These are phyloP conservation scores for Aspergillus sclerotioniger DNA, from an alignment of 495 filamentous ascomycete genomes.

Conservation along the genomic window DNA sequence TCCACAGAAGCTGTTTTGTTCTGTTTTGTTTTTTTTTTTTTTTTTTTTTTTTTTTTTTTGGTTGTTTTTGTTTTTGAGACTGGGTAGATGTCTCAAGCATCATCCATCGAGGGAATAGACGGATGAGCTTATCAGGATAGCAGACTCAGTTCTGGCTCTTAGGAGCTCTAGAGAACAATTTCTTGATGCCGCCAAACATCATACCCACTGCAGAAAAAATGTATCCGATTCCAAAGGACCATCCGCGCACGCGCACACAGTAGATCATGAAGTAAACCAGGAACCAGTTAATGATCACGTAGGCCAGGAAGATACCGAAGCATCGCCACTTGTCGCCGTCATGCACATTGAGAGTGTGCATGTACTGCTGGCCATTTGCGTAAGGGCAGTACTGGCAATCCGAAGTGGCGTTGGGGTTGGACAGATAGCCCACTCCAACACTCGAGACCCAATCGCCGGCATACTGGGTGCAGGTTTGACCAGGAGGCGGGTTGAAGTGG, in stretches of 20 bases:
- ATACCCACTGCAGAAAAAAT: slow-evolving; percentile 52
- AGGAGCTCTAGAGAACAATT: slow-evolving; percentile 32
- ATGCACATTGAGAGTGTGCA: slow-evolving; percentile 65
- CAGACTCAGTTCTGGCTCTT: slow-evolving; percentile 6
- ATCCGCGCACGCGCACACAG: slow-evolving; percentile 68
- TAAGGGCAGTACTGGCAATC: slow-evolving; percentile 79
- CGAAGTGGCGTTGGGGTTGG: slow-evolving; percentile 52
- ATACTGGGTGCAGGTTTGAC: slow-evolving; percentile 62
- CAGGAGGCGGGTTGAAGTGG: slow-evolving; percentile 62
- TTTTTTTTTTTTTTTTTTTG: neutral
- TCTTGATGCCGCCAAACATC: slow-evolving; percentile 42
- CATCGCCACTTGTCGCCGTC: slow-evolving; percentile 66
- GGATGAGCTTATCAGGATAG: neutral
- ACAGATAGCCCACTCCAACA: slow-evolving; percentile 53
- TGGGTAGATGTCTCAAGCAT: too few relatives aligned
- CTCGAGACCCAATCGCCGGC: slow-evolving; percentile 51
- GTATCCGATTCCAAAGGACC: slow-evolving; percentile 68
- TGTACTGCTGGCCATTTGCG: slow-evolving; percentile 61
- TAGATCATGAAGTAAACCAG: slow-evolving; percentile 87
- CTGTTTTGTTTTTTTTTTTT: neutral
- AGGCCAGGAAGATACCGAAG: slow-evolving; percentile 76
- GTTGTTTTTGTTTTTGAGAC: neutral
- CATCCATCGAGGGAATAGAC: too few relatives aligned
- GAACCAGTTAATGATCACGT: slow-evolving; percentile 73
- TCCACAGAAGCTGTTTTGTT: neutral